Evolutionary conservation across 352 stramenopile species (phyloP).

Genomic region (Blastocystis sp.): DNA sequence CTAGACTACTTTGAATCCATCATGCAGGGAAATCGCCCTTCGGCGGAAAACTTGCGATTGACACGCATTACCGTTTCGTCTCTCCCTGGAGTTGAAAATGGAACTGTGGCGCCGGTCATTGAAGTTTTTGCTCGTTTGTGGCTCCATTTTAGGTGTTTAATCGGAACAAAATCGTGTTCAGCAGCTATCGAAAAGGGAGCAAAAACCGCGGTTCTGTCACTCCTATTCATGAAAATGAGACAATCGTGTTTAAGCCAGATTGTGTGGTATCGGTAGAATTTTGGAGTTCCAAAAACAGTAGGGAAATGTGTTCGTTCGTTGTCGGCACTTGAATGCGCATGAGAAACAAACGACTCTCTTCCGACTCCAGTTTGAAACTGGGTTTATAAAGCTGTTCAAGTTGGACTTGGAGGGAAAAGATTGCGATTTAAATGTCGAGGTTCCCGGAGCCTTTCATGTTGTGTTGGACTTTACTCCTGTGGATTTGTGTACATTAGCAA

Average conservation of each 20-base stretch:
- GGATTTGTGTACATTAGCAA: not conserved
- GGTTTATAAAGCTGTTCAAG: slow-evolving; percentile 35
- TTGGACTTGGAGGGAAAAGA: not conserved
- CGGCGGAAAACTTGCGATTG: not conserved
- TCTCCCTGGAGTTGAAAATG: not conserved
- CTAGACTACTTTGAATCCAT: slow-evolving; percentile 18
- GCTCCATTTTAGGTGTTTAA: not conserved
- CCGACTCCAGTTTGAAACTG: slow-evolving; percentile 6
- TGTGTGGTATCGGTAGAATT: not conserved
- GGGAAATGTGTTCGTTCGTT: slow-evolving; percentile 15
- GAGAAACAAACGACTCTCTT: not conserved
- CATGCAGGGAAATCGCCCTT: not conserved
- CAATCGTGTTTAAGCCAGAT: slow-evolving; percentile 15
- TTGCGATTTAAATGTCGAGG: not conserved
- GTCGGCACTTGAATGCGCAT: not conserved
- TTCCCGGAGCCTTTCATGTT: not conserved
- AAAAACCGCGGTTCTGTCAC: not conserved
- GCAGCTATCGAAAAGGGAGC: not conserved
- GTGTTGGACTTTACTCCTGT: not conserved
- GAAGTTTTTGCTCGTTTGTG: not conserved
- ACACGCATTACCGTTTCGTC: not conserved
- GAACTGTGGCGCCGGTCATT: not conserved
- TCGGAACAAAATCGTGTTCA: not conserved
- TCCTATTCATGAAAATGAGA: not conserved
- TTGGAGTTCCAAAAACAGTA: not conserved